Base-by-base conservation (phyloP, 1,284 basidiomycete genomes). In the Tilletia caries region DNA sequence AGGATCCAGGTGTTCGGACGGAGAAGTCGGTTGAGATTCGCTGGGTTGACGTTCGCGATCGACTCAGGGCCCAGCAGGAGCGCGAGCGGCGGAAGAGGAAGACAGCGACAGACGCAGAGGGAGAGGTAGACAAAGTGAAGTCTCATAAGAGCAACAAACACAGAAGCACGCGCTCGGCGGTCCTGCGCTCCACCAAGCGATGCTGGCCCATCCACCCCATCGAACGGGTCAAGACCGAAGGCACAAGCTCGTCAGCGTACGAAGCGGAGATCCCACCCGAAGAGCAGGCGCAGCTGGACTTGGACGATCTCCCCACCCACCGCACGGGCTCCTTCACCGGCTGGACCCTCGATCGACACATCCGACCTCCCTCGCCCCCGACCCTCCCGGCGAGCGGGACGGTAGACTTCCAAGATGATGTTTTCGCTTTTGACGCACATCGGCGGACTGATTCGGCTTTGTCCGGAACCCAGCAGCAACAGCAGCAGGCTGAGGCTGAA, bases 161-260 rank as follows among this genome's bases (percentile, higher is more conserved):
- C 8, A 6, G 37, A 41, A 41, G 2, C 15, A 50, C 48, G 48
- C 48, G 48, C 18, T 50, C 48, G 13, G 48, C 54, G 25, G 29
- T 58, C 1, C 10, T 15, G 23, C 54, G 54, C 27, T 58, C 54
- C 3, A 58, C 54, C 25, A 58, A 8, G 27, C 54, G 54, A 20
- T 58, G 54, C 29, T 58, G 54, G 54, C 54, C 54, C 29, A 20
- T 58, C 12, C 54, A 58, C 27, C 54, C 54, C 5, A 27, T 33
- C 54, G 54, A 58, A 20, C 54, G 54, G 5, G 29, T 33, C 54
- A 58, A 58, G 54, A 27, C 8, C 48, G 20, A 50, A 27, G 1
- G 6, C 10, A 41, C 15, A 15, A 10, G 10, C 37, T 41, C 37
- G 8, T 41, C 37, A 6, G 8, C 37, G 15, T 10, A 6, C 37